Conservation (phyloP, 129 eudicot species). For the Calendula officinalis region DNA sequence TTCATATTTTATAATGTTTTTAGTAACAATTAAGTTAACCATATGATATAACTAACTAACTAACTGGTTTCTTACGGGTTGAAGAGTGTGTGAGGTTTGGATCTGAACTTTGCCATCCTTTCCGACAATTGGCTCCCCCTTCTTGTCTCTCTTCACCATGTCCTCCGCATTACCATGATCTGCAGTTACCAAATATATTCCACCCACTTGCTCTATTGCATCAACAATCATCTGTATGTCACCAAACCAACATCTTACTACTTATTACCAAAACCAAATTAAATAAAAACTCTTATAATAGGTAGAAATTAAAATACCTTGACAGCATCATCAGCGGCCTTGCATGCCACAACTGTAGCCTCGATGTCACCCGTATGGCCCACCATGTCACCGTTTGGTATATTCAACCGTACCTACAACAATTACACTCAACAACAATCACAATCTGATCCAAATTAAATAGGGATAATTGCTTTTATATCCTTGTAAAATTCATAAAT, state of each 20-base stretch:
- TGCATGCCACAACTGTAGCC: no score
- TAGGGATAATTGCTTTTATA: no score
- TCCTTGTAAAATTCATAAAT: no score
- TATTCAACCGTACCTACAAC: conserved; percentile 49
- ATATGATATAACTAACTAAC: not conserved
- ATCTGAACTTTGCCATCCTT: conserved; percentile 69
- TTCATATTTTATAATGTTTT: no score
- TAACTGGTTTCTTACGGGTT: conserved; percentile 46
- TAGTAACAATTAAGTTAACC: no score
- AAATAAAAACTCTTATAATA: no score
- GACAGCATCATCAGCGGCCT: conserved; percentile 34
- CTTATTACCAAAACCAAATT: no score
- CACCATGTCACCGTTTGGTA: conserved; percentile 58
- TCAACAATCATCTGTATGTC: conserved; percentile 76
- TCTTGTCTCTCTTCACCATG: conserved; percentile 86
- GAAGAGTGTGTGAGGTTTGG: conserved; percentile 73
- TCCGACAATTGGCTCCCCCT: conserved; percentile 67
- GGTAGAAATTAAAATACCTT: no score
- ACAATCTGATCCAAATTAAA: no score
- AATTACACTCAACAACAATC: no score
- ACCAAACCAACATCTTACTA: no score
- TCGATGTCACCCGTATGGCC: conserved; percentile 86
- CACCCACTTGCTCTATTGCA: conserved; percentile 78
- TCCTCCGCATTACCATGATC: conserved; percentile 96
- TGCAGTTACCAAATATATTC: conserved; percentile 73